These are phyloP conservation scores for Dovyalis caffra DNA, from an alignment of 345 rosid species.

Conservation along the genomic window DNA sequence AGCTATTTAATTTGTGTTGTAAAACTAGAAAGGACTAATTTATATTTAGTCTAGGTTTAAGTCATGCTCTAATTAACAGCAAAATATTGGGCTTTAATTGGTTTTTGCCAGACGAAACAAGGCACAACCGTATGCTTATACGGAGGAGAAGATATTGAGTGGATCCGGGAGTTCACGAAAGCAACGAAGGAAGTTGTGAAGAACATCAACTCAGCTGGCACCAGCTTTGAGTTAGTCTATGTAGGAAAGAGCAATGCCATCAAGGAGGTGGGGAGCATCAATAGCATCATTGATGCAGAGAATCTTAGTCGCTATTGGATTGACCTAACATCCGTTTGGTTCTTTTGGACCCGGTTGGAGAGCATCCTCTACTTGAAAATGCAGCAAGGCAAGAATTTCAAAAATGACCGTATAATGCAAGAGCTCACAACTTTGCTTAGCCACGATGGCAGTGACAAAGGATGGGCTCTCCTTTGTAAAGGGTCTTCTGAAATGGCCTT, in stretches of 20 bases:
- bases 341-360: constrained; percentile 42
- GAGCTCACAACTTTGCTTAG: constrained; percentile 37
- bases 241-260: constrained; percentile 35
- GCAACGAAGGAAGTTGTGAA: constrained; percentile 14
- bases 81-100: too few relatives aligned
- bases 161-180: constrained; percentile 35
- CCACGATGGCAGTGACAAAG: constrained; percentile 31
- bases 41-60: too few relatives aligned
- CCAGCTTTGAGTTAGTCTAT: constrained; percentile 28
- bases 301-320: constrained; percentile 22
- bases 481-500: constrained; percentile 17
- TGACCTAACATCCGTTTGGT: constrained; percentile 16
- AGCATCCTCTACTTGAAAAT: constrained; percentile 38
- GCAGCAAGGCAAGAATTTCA: constrained; percentile 15
- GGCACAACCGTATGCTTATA: constrained; percentile 30
- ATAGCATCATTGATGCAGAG: background rate
- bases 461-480: constrained; percentile 35
- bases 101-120: constrained; percentile 17
- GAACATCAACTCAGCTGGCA: background rate
- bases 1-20: too few relatives aligned
- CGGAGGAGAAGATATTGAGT: constrained; percentile 37
- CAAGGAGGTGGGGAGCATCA: constrained; percentile 12
- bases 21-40: too few relatives aligned
- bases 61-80: too few relatives aligned
- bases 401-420: constrained; percentile 29